Conservation (phyloP, 768 basidiomycete genomes). For the Polyporus arcularius region DNA sequence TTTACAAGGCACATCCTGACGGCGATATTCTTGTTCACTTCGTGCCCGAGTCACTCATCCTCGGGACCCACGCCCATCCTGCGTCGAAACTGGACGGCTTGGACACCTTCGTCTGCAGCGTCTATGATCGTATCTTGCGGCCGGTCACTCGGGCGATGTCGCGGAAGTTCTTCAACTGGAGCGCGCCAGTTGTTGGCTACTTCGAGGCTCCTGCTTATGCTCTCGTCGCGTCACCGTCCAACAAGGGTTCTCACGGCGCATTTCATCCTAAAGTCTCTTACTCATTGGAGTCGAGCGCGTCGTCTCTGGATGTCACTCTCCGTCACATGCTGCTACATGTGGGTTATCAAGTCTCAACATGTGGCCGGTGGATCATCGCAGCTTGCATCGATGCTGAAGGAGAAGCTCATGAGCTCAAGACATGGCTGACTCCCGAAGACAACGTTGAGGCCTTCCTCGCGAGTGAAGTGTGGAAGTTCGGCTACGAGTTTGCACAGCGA, state of each 20-base stretch:
- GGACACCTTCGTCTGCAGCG: slow-evolving; percentile 55
- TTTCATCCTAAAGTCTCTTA: slow-evolving; percentile 34
- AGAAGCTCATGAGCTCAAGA: slow-evolving; percentile 67
- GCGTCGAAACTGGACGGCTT: slow-evolving; percentile 42
- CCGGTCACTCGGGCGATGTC: slow-evolving; percentile 64
- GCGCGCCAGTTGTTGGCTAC: slow-evolving; percentile 43
- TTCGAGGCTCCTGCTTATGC: slow-evolving; percentile 70
- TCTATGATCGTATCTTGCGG: slow-evolving; percentile 72
- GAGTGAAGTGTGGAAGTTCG: slow-evolving; percentile 71
- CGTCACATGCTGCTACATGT: slow-evolving; percentile 71
- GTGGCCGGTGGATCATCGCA: slow-evolving; percentile 78
- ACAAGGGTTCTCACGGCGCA: slow-evolving; percentile 29
- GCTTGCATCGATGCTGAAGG: slow-evolving; percentile 78
- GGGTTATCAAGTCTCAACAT: slow-evolving; percentile 65
- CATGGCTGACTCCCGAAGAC: slow-evolving; percentile 58
- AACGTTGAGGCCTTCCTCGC: slow-evolving; percentile 50
- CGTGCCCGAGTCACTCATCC: slow-evolving; percentile 64
- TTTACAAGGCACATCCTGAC: slow-evolving; percentile 46
- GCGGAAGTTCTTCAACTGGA: slow-evolving; percentile 45
- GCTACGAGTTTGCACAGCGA: slow-evolving; percentile 56
- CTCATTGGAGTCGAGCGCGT: slow-evolving; percentile 39
- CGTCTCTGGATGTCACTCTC: slow-evolving; percentile 52
- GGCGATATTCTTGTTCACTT: slow-evolving; percentile 67
- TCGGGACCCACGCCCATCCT: slow-evolving; percentile 48
- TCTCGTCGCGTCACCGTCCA: slow-evolving; percentile 30